phyloP scores from a whole-genome alignment of 1,284 basidiomycete species.

The Melampsora americana region DNA sequence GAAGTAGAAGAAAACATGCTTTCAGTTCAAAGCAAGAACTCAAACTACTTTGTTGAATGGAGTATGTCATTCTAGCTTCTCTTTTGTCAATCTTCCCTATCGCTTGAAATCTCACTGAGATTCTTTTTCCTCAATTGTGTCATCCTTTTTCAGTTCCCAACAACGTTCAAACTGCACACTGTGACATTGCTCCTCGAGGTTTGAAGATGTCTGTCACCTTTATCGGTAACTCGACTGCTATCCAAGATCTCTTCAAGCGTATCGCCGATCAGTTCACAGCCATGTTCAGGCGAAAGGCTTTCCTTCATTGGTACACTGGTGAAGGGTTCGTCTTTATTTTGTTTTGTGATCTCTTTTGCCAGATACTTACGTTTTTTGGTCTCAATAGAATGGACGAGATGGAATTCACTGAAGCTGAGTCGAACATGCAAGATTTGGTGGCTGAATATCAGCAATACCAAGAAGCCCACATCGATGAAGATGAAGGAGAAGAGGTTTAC shows the following conservation, averaged over 20 bases:
- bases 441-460: slow-evolving; percentile 49
- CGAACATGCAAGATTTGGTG: slow-evolving; percentile 73
- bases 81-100: slow-evolving; percentile 48
- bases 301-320: slow-evolving; percentile 84
- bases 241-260: slow-evolving; percentile 85
- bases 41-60: slow-evolving; percentile 83
- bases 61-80: slow-evolving; percentile 50
- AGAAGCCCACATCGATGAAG: slow-evolving; percentile 47
- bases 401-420: slow-evolving; percentile 84
- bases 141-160: slow-evolving; percentile 87
- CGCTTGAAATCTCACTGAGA: slow-evolving; percentile 66
- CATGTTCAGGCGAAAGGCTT: slow-evolving; percentile 80
- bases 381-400: slow-evolving; percentile 62
- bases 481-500: slow-evolving; percentile 45
- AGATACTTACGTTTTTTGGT: slow-evolving; percentile 23
- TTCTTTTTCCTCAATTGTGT: slow-evolving; percentile 66
- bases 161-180: slow-evolving; percentile 59
- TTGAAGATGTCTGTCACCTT: slow-evolving; percentile 66
- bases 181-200: slow-evolving; percentile 44
- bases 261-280: slow-evolving; percentile 65
- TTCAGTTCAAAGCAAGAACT: slow-evolving; percentile 91
- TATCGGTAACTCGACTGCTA: slow-evolving; percentile 74
- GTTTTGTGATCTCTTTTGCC: slow-evolving; percentile 45
- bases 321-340: slow-evolving; percentile 68
- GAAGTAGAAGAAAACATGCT: slow-evolving; percentile 95